phyloP scores from a whole-genome alignment of 345 rosid species.

The Boechera retrofracta region DNA sequence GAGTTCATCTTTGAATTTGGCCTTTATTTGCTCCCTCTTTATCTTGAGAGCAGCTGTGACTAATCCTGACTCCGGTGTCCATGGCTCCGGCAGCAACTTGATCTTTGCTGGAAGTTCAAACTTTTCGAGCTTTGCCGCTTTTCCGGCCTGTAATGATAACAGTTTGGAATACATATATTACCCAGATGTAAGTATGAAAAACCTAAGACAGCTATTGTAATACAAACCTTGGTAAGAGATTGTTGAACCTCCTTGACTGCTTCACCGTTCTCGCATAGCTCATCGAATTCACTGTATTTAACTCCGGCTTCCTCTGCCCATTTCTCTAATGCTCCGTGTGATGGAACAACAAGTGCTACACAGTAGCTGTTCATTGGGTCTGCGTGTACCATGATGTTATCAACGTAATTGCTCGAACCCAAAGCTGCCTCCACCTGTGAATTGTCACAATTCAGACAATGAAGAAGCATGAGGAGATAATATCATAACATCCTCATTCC shows the following conservation, averaged over 20 bases:
- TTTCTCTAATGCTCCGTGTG: conserved; percentile 62
- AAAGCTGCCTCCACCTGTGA: conserved; percentile 85
- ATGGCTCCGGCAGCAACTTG: conserved; percentile 69
- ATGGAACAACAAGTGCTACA: conserved; percentile 78
- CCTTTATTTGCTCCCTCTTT: conserved; percentile 47
- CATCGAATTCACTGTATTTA: conserved; percentile 48
- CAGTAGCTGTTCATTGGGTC: conserved; percentile 73
- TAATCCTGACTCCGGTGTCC: conserved; percentile 86
- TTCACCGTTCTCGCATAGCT: conserved; percentile 70
- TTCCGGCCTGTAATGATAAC: conserved; percentile 60
- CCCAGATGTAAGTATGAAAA: not conserved
- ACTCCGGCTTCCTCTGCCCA: conserved; percentile 76
- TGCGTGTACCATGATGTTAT: conserved; percentile 75
- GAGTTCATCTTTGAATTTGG: conserved; percentile 72
- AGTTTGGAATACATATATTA: not conserved
- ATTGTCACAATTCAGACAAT: conserved; percentile 24
- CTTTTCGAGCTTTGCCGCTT: conserved; percentile 66
- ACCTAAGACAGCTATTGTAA: not conserved
- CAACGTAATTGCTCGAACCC: conserved; percentile 60
- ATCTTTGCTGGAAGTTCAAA: conserved; percentile 82
- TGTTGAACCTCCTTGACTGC: conserved; percentile 68
- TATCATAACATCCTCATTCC: not conserved
- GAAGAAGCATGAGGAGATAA: not conserved
- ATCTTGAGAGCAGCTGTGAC: conserved; percentile 58
- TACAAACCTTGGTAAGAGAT: conserved; percentile 67